A percentile compares a stretch with the other conserved stretches of the same genome.
Conservation (phyloP, 108 stramenopile genomes). For the Nitzschia sp. region DNA sequence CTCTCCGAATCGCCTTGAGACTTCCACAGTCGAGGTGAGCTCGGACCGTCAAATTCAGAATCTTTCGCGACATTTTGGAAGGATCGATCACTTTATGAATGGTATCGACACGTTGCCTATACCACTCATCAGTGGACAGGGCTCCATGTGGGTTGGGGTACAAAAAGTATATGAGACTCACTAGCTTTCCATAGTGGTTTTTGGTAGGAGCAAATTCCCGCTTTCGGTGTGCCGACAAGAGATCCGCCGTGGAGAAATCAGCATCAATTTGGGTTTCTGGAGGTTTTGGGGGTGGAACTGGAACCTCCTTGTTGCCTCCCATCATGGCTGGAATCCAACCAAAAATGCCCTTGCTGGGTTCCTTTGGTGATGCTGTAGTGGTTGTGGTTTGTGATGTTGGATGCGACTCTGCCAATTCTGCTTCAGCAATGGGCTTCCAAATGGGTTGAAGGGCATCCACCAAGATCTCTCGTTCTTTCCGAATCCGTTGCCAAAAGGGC, state of each 20-base stretch:
- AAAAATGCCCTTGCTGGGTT: background rate
- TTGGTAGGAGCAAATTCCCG: slow-evolving; percentile 20
- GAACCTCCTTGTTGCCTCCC: background rate
- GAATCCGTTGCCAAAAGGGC: slow-evolving; percentile 32
- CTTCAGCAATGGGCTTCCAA: background rate
- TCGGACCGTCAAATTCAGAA: slow-evolving; percentile 20
- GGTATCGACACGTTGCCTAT: slow-evolving; percentile 9
- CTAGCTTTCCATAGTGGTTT: slow-evolving; percentile 27
- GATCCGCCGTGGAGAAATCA: background rate
- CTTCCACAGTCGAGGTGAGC: slow-evolving; percentile 21
- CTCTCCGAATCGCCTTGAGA: slow-evolving; percentile 9
- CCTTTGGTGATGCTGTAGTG: background rate
- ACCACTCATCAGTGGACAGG: slow-evolving; percentile 2
- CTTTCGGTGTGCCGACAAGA: slow-evolving; percentile 25
- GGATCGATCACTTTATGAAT: slow-evolving; percentile 27
- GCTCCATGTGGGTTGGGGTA: slow-evolving; percentile 13
- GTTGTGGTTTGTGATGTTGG: background rate
- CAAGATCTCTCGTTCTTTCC: slow-evolving; percentile 26
- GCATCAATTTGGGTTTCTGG: background rate
- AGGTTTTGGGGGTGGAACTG: background rate
- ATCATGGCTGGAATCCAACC: background rate
- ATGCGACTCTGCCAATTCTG: background rate
- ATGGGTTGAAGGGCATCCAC: slow-evolving; percentile 17
- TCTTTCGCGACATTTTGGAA: slow-evolving; percentile 22
- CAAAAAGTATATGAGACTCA: slow-evolving; percentile 23